phyloP scores from a whole-genome alignment of 208 protist species.

The Leptomonas seymouri region DNA sequence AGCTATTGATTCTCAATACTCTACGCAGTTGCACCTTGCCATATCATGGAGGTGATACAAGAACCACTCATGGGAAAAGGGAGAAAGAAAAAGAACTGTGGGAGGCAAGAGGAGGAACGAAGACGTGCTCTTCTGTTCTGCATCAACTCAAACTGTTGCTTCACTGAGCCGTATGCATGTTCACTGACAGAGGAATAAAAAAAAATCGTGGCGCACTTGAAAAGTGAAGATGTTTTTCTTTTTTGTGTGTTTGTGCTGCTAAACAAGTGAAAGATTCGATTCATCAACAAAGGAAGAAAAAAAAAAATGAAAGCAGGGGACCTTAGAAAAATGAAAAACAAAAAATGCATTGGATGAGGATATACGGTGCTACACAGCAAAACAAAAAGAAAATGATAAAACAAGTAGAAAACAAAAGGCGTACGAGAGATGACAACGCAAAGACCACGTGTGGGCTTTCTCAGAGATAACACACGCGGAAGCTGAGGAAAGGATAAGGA shows the following conservation, averaged over 20 bases:
- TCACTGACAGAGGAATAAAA: conserved; percentile 8
- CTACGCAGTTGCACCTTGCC: too few relatives aligned
- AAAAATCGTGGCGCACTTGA: neutral
- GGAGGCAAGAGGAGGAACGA: neutral
- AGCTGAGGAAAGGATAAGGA: too few relatives aligned
- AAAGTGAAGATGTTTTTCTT: neutral
- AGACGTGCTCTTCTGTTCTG: neutral
- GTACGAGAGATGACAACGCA: neutral
- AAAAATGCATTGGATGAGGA: conserved; percentile 1
- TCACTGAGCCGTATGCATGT: neutral
- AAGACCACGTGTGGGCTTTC: neutral
- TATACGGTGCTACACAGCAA: neutral
- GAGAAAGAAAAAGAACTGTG: conserved; percentile 1
- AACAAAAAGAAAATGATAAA: neutral
- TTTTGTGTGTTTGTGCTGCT: too few relatives aligned
- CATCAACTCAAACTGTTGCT: neutral
- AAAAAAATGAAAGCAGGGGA: conserved; percentile 9
- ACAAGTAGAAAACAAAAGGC: neutral
- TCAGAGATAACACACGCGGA: too few relatives aligned
- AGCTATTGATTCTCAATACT: neutral
- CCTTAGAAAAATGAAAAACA: neutral
- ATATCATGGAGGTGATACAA: too few relatives aligned
- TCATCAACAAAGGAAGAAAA: neutral
- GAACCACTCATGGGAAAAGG: neutral
- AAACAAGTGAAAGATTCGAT: too few relatives aligned